phyloP scores from a whole-genome alignment of 768 basidiomycete species.

The Suillus paluster region DNA sequence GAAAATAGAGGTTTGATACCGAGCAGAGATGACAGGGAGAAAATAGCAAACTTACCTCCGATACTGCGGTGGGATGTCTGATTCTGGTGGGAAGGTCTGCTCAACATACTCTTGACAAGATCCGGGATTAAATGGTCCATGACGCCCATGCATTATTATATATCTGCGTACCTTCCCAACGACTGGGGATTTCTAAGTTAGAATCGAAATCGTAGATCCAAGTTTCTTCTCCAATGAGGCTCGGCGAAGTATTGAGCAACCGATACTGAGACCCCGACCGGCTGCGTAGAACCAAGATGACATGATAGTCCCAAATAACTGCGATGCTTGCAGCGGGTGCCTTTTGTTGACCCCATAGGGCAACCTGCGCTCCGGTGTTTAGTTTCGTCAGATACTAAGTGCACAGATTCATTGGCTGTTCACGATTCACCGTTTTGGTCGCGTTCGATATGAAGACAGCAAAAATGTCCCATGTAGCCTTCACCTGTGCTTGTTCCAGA shows the following conservation, averaged over 20 bases:
- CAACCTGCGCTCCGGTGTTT: conserved; percentile 48
- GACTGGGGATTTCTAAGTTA: conserved; percentile 52
- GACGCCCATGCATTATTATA: neutral
- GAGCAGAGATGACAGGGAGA: conserved; percentile 8
- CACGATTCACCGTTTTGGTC: conserved; percentile 52
- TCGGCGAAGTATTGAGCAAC: conserved; percentile 7
- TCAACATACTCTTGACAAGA: conserved; percentile 47
- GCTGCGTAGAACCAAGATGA: conserved; percentile 57
- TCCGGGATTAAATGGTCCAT: conserved; percentile 22
- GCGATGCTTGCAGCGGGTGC: conserved; percentile 37
- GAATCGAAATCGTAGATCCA: conserved; percentile 81
- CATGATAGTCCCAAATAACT: conserved; percentile 81
- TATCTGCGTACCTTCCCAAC: conserved; percentile 47
- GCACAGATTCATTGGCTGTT: neutral
- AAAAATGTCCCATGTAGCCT: conserved; percentile 51
- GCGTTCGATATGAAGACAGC: conserved; percentile 71
- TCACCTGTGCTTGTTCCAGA: conserved; percentile 29
- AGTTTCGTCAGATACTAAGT: conserved; percentile 7
- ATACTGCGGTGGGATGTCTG: conserved; percentile 37
- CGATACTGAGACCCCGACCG: conserved; percentile 16
- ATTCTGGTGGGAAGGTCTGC: conserved; percentile 46
- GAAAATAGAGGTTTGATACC: conserved; percentile 10
- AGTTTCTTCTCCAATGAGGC: conserved; percentile 22
- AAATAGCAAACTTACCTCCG: conserved; percentile 45
- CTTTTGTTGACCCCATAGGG: conserved; percentile 64